Base-by-base conservation (phyloP, 306 rosid genomes). In the Dalbergia cultrata region DNA sequence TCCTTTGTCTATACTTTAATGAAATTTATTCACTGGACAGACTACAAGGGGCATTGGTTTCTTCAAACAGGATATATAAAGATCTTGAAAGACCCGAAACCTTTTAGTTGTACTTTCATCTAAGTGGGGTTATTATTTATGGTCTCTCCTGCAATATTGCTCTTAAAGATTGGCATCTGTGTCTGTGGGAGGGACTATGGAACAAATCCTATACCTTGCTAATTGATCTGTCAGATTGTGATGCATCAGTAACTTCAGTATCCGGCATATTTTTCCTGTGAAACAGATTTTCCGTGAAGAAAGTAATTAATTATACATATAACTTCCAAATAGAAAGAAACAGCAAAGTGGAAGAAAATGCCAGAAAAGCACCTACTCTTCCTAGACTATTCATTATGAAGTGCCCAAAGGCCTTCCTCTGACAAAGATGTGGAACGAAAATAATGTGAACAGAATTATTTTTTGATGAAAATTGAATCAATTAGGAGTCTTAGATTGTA, bases 131-230 rank as follows among this genome's bases (percentile, higher is more conserved):
- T 76, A 9, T 33, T 11, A 76, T 65, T 44, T 73, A 72, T 72
- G 66, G 17, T 37, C 78, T 71, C 47, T 35, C 58, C 57, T 52
- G 34, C 56, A 71, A 63, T 52, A 63, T 71, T 60, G 83, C 61
- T 58, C 70, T 60, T 19, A 61, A 70, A 70, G 26, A 39, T 62
- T 64, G 26, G 59, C 9, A 44, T 31, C 75, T 69, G 54, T 53
- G 50, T 50, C 16, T 37, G 80, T 67, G 85, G 69, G 35, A 16
- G 17, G 33, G 49, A 62, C 79, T 35, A 66, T 21, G 74, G 50
- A 62, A 50, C 61, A 26, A 73, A 47, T 53, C 53, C 63, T 60
- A 54, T 50, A 95, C 98, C 98, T 95, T 89, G 84, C 75, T 94
- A 81, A 81, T 87, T 66, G 92, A 90, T 76, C 70, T 67, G 80